phyloP scores from a whole-genome alignment of 1,284 basidiomycete genomes.

The Hortiboletus rubellus region DNA sequence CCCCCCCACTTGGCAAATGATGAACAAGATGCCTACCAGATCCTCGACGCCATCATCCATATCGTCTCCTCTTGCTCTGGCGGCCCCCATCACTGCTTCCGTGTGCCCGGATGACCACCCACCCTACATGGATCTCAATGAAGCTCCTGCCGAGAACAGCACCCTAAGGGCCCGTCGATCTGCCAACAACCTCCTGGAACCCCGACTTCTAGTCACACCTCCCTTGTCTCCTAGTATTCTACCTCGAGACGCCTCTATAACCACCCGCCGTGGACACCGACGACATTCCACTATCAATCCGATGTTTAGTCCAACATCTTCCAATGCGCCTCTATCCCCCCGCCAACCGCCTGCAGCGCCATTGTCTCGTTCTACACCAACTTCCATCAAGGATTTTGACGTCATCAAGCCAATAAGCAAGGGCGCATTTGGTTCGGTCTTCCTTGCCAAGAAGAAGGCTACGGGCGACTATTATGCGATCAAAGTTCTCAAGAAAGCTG shows the following conservation, averaged over 20 bases:
- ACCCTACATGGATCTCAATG: conserved; percentile 64
- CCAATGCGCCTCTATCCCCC: conserved; percentile 78
- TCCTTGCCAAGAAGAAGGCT: conserved; percentile 95
- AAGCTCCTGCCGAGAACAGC: conserved; percentile 38
- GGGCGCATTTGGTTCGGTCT: conserved; percentile 98
- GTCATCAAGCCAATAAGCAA: conserved; percentile 99
- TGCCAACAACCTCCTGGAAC: conserved; percentile 63
- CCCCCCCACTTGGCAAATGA: conserved; percentile 43
- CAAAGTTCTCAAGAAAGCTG: conserved; percentile 98
- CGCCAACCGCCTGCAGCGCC: conserved; percentile 80
- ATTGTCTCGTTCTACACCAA: conserved; percentile 75
- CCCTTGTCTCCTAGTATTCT: conserved; percentile 70
- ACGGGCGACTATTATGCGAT: conserved; percentile 99
- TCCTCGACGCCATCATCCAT: conserved; percentile 84
- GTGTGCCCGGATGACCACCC: conserved; percentile 54
- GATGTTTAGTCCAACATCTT: conserved; percentile 56
- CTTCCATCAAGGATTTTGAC: conserved; percentile 98
- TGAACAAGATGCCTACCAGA: conserved; percentile 63
- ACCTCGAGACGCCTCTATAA: conserved; percentile 52
- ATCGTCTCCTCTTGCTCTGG: conserved; percentile 78
- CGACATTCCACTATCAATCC: conserved; percentile 74
- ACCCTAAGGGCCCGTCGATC: conserved; percentile 62
- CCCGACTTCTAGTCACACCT: conserved; percentile 66
- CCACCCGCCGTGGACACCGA: conserved; percentile 58
- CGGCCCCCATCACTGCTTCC: conserved; percentile 77